Percentiles rank a stretch among this genome's conserved stretches.
Conservation (phyloP, 1,284 basidiomycete species). For the Bjerkandera adusta region DNA sequence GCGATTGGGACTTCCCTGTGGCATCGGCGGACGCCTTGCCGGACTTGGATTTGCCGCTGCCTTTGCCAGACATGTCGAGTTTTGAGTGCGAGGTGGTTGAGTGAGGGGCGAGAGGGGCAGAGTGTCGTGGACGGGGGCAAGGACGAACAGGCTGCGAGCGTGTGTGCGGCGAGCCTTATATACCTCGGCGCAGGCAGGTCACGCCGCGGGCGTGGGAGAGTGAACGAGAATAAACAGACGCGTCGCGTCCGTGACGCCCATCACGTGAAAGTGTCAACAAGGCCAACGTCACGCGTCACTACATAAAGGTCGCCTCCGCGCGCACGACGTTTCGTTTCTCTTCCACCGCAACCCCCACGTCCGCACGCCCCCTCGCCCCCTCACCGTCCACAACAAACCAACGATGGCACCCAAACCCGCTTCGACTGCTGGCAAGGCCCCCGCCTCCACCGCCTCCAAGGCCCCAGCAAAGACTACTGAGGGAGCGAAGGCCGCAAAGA, state of each 20-base stretch:
- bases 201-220: slow-evolving; percentile 15
- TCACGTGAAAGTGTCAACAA: slow-evolving; percentile 20
- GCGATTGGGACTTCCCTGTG: slow-evolving; percentile 57
- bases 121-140: slow-evolving; percentile 4
- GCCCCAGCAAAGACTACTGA: slow-evolving; percentile 51
- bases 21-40: slow-evolving; percentile 48
- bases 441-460: slow-evolving; percentile 48
- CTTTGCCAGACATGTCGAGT: slow-evolving; percentile 21
- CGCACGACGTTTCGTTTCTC: slow-evolving; percentile 11
- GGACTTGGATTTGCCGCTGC: slow-evolving; percentile 48
- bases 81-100: slow-evolving; percentile 4
- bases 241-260: slow-evolving; percentile 21
- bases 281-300: slow-evolving; percentile 27
- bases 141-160: slow-evolving; percentile 1
- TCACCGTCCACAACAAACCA: slow-evolving; percentile 7
- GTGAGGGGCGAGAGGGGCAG: slow-evolving; percentile 1
- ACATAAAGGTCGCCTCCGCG: slow-evolving; percentile 25
- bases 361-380: slow-evolving; percentile 10
- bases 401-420: slow-evolving; percentile 41
- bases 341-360: slow-evolving; percentile 17
- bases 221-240: slow-evolving; percentile 30
- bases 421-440: slow-evolving; percentile 50
- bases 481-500: slow-evolving; percentile 55
- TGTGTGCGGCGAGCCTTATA: slow-evolving; percentile 8
- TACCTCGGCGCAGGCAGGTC: slow-evolving; percentile 1